Conservation (phyloP, 257 asterid genomes). For the Primulina tabacum region DNA sequence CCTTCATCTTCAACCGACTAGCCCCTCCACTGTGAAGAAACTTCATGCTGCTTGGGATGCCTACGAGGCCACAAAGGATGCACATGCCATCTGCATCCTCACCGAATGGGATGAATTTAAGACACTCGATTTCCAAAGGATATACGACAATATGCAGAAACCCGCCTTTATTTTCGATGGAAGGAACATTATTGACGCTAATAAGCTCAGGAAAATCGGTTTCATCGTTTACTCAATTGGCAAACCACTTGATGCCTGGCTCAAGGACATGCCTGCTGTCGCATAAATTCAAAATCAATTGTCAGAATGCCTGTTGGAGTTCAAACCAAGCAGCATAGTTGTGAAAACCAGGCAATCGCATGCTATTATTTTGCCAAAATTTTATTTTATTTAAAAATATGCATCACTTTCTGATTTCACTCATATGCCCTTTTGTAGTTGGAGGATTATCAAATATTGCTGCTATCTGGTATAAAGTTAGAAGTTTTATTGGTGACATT, state of each 20-base stretch:
- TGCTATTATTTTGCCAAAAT: constrained; percentile 29
- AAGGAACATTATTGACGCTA: constrained; percentile 59
- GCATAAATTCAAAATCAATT: constrained; percentile 36
- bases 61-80: constrained; percentile 68
- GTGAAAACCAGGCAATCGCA: constrained; percentile 29
- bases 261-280: constrained; percentile 88
- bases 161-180: constrained; percentile 84
- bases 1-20: constrained; percentile 83
- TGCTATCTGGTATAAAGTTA: constrained; percentile 27
- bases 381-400: constrained; percentile 32
- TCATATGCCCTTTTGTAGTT: constrained; percentile 36
- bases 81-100: constrained; percentile 75
- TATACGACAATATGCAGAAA: constrained; percentile 84
- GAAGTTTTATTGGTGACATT: constrained; percentile 42
- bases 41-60: constrained; percentile 71
- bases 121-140: constrained; percentile 69
- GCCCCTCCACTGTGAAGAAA: constrained; percentile 73
- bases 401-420: constrained; percentile 32
- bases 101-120: constrained; percentile 94
- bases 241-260: constrained; percentile 89
- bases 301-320: constrained; percentile 16
- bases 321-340: constrained; percentile 26
- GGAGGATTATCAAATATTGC: constrained; percentile 24
- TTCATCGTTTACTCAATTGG: constrained; percentile 82
- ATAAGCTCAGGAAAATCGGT: constrained; percentile 77